A percentile compares a stretch with the other conserved stretches of the same genome.
These are phyloP conservation scores for Lathyrus sativus DNA, from an alignment of 306 rosid genomes.

Conservation along the genomic window DNA sequence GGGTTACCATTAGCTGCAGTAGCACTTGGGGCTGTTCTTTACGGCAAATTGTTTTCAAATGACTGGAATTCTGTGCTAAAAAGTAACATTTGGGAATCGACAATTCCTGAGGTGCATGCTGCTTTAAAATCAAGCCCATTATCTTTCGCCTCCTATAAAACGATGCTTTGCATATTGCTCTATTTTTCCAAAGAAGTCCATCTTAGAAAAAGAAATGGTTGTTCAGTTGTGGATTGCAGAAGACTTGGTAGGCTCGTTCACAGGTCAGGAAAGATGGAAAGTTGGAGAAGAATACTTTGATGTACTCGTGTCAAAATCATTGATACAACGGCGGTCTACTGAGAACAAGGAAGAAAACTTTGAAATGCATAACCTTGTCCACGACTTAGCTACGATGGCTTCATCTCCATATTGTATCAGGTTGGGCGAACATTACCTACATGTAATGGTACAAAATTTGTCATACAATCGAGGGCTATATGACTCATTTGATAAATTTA, in stretches of 20 bases:
- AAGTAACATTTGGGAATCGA: background rate
- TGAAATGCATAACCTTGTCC: no score
- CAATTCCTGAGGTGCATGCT: accelerated
- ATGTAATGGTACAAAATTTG: no score
- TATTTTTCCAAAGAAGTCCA: background rate
- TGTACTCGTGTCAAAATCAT: no score
- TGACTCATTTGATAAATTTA: background rate
- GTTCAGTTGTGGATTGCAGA: background rate
- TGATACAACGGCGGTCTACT: background rate
- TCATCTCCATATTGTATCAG: no score
- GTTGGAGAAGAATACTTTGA: no score
- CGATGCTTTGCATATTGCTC: background rate
- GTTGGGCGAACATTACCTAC: no score
- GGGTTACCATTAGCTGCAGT: conserved; percentile 51
- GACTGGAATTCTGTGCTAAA: background rate
- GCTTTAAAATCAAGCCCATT: background rate
- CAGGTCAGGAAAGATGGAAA: no score
- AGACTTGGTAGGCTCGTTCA: background rate
- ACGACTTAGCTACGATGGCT: no score
- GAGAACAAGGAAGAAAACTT: no score
- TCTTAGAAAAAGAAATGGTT: background rate
- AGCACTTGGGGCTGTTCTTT: background rate
- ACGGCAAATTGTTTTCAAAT: background rate
- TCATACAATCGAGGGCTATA: no score
- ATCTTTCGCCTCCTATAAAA: background rate